Conservation (phyloP, 2,329 filamentous ascomycete genomes). For the Scleromitrula shiraiana region DNA sequence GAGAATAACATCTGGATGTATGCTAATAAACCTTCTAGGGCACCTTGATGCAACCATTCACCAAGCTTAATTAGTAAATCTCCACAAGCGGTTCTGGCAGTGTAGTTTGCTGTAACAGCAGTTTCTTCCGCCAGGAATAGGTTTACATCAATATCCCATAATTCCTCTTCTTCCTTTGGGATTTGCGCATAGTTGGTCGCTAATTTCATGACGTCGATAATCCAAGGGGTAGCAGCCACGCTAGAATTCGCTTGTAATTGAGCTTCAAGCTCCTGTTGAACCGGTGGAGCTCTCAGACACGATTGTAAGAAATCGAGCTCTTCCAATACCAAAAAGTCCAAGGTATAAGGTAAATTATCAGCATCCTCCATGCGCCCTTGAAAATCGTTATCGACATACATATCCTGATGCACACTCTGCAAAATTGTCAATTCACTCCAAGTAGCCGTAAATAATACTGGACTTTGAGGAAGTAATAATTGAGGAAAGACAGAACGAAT, state of each 20-base stretch:
- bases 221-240: conserved; percentile 64
- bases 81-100: conserved; percentile 82
- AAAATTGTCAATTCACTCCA: conserved; percentile 81
- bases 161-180: conserved; percentile 80
- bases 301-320: conserved; percentile 93
- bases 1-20: conserved; percentile 70
- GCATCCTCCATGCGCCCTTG: conserved; percentile 85
- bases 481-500: conserved; percentile 77
- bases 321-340: conserved; percentile 89
- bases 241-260: conserved; percentile 57
- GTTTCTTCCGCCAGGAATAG: conserved; percentile 93
- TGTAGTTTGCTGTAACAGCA: conserved; percentile 92
- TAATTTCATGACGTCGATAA: conserved; percentile 80
- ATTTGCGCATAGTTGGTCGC: conserved; percentile 83
- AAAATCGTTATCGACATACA: conserved; percentile 79
- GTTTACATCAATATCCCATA: conserved; percentile 97
- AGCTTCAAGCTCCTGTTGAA: conserved; percentile 79
- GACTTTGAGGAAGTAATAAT: conserved; percentile 74
- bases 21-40: conserved; percentile 69
- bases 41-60: conserved; percentile 73
- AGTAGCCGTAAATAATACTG: conserved; percentile 72
- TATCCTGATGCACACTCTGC: conserved; percentile 64
- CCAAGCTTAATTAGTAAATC: conserved; percentile 88
- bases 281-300: conserved; percentile 78
- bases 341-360: conserved; percentile 85